These are phyloP conservation scores for Jacaranda copaia DNA, from an alignment of 257 asterid genomes.

Conservation along the genomic window DNA sequence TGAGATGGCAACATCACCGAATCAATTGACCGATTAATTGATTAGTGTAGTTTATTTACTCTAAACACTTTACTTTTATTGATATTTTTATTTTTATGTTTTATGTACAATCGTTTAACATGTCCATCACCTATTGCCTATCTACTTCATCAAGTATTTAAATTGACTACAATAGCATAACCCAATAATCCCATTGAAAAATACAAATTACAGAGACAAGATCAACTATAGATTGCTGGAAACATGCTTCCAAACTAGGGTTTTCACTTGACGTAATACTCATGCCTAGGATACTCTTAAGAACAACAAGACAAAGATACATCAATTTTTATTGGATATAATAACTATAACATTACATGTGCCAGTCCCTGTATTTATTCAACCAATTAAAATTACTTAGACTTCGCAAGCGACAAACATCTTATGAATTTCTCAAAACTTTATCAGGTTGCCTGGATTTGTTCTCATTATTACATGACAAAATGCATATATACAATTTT, in stretches of 20 bases:
- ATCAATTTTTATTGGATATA: conserved; percentile 16
- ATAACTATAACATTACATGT: conserved; percentile 36
- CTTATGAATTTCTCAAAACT: neutral
- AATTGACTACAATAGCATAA: neutral
- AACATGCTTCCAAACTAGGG: conserved; percentile 22
- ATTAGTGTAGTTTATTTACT: no score
- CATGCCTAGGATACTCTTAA: conserved; percentile 45
- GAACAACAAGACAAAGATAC: conserved; percentile 32
- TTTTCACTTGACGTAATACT: neutral
- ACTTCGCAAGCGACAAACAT: conserved; percentile 27
- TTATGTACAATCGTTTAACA: neutral
- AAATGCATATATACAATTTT: no score
- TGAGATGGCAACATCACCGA: no score
- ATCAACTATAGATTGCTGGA: neutral
- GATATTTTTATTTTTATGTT: neutral
- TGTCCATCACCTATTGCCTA: neutral
- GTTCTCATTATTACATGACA: neutral
- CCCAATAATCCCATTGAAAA: neutral
- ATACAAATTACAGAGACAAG: neutral
- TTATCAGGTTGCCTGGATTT: conserved; percentile 18
- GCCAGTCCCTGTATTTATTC: conserved; percentile 3
- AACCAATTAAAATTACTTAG: conserved; percentile 1
- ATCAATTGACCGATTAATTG: no score
- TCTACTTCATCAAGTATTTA: neutral
- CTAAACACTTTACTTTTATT: no score